Conservation (phyloP, 2,329 filamentous ascomycete genomes). For the Microsporum ferrugineum region DNA sequence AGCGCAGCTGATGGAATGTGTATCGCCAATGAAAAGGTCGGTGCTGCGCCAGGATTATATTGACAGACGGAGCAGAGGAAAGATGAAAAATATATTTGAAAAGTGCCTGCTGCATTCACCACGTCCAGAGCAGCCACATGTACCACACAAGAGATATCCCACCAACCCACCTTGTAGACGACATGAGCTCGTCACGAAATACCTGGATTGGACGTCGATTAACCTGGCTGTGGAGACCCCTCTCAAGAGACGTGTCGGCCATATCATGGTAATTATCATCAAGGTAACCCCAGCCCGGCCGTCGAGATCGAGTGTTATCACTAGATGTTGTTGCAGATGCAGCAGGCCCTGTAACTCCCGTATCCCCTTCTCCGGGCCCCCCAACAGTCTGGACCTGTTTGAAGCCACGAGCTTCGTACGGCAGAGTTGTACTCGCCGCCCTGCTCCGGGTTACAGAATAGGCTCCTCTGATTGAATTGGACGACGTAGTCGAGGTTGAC, state of each 20-base stretch:
- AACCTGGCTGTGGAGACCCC: slow-evolving; percentile 13
- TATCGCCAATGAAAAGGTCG: not conserved
- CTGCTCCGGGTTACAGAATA: not conserved
- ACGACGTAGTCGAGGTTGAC: slow-evolving; percentile 5
- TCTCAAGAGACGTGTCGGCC: not conserved
- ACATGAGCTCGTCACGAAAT: slow-evolving; percentile 50
- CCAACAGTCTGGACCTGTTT: slow-evolving; percentile 9
- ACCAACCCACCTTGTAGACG: slow-evolving; percentile 50
- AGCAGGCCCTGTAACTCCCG: not conserved
- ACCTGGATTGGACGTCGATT: slow-evolving; percentile 27
- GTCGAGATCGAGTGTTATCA: slow-evolving; percentile 31
- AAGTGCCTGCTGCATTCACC: slow-evolving; percentile 31
- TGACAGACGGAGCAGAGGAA: not conserved
- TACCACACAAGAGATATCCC: slow-evolving; percentile 56
- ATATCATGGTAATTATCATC: slow-evolving; percentile 6
- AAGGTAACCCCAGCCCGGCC: slow-evolving; percentile 16
- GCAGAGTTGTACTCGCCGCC: not conserved
- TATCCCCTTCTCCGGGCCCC: slow-evolving; percentile 4
- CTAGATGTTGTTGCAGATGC: slow-evolving; percentile 17
- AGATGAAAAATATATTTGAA: not conserved
- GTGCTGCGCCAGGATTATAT: not conserved
- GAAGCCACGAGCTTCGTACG: slow-evolving; percentile 4
- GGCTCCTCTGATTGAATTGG: slow-evolving; percentile 6
- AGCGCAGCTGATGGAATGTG: not conserved
- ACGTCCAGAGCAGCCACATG: slow-evolving; percentile 53